A percentile compares a stretch with the other conserved stretches of the same genome.
Conservation (phyloP, 176 grass and related monocot genomes). For the Triticum urartu region DNA sequence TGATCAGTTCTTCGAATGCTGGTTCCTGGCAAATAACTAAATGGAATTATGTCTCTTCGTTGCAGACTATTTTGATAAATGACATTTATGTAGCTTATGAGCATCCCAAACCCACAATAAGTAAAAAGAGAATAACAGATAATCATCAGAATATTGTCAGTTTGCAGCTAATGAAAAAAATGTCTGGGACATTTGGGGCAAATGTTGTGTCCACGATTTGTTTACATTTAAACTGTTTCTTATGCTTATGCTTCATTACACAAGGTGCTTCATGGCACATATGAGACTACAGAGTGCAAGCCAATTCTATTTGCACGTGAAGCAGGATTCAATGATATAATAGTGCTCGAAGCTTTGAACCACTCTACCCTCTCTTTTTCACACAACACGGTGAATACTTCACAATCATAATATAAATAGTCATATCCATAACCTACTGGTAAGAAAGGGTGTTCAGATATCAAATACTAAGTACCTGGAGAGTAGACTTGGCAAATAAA, state of each 20-base stretch:
- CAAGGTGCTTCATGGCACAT: conserved; percentile 8
- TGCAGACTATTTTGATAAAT: background rate
- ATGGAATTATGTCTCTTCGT: background rate
- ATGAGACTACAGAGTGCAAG: background rate
- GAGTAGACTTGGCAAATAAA: conserved; percentile 74
- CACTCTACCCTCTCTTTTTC: background rate
- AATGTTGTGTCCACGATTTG: background rate
- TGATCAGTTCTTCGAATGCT: conserved; percentile 89
- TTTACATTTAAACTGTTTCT: background rate
- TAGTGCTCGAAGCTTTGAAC: background rate
- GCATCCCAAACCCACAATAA: background rate
- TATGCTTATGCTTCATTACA: background rate
- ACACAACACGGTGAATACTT: background rate
- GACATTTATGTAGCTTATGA: background rate
- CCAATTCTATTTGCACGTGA: background rate
- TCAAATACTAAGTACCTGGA: conserved; percentile 53
- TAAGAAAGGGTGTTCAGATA: background rate
- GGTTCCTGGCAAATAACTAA: conserved; percentile 65
- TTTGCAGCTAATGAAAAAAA: background rate
- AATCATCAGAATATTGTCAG: conserved; percentile 8
- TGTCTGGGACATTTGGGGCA: background rate
- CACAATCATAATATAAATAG: background rate
- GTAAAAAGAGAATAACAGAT: conserved; percentile 15
- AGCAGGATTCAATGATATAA: background rate
- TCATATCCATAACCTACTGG: background rate